Percentiles rank a stretch among this genome's conserved stretches.
phyloP scores from a whole-genome alignment of 225 moss, liverwort and hornwort genomes.

The Neckera pumila region DNA sequence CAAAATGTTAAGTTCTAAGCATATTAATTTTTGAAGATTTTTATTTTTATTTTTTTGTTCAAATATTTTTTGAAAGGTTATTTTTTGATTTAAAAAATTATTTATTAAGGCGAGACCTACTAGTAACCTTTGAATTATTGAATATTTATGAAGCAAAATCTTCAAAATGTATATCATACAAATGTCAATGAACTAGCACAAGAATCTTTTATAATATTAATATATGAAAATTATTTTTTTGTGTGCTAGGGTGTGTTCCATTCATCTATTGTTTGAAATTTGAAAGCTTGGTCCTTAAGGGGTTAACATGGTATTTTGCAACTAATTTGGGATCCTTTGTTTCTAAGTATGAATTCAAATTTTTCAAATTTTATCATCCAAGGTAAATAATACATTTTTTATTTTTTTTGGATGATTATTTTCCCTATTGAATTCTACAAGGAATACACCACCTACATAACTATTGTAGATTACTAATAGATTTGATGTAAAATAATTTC shows the following conservation, averaged over 20 bases:
- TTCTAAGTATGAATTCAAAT: neutral
- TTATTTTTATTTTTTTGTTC: neutral
- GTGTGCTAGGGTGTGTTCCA: fast-evolving
- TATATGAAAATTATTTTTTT: neutral
- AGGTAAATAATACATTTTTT: neutral
- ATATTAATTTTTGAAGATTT: neutral
- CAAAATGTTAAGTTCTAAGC: neutral
- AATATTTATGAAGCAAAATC: neutral
- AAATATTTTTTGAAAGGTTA: neutral
- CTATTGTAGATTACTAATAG: neutral
- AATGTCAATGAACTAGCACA: neutral
- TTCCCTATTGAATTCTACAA: neutral
- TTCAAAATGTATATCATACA: fast-evolving
- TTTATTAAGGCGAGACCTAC: fast-evolving
- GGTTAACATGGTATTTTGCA: neutral
- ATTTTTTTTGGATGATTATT: neutral
- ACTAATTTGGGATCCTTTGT: too few species aligned
- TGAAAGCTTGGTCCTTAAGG: fast-evolving
- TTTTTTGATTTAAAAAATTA: neutral
- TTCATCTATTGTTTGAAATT: neutral
- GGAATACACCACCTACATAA: neutral
- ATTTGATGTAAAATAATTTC: neutral
- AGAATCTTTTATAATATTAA: neutral
- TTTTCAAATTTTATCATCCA: neutral
- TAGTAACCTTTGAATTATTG: neutral